A percentile compares a stretch with the other conserved stretches of the same genome.
These are phyloP conservation scores for Claviceps sp. DNA, from an alignment of 2,329 filamentous ascomycete species.

Conservation along the genomic window DNA sequence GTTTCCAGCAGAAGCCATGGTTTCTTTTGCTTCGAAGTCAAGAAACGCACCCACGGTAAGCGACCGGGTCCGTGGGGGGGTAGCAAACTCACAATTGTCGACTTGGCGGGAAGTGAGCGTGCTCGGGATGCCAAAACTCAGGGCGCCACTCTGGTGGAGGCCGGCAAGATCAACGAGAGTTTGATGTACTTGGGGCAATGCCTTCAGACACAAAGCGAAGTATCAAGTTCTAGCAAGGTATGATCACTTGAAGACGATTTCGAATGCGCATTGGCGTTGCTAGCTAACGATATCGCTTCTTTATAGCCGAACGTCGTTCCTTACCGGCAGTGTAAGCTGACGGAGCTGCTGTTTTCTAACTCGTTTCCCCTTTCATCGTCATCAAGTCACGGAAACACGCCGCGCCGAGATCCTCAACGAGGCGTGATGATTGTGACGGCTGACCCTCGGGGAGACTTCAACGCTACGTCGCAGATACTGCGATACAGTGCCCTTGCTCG, in stretches of 20 bases:
- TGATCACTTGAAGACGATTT: neutral
- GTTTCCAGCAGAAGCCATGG: constrained; percentile 86
- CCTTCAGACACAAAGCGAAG: constrained; percentile 83
- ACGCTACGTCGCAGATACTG: constrained; percentile 90
- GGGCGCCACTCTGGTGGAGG: constrained; percentile 82
- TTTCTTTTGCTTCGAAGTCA: constrained; percentile 91
- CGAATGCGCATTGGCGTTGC: neutral
- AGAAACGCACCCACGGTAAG: constrained; percentile 50
- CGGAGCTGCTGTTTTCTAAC: constrained; percentile 76
- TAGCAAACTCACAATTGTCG: constrained; percentile 75
- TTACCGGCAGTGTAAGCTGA: constrained; percentile 74
- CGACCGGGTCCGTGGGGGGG: constrained; percentile 52
- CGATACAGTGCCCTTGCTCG: constrained; percentile 86
- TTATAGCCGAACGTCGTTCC: constrained; percentile 58
- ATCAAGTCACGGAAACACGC: constrained; percentile 20
- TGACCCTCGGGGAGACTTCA: constrained; percentile 86
- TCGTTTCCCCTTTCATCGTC: constrained; percentile 56
- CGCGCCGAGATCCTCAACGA: constrained; percentile 60
- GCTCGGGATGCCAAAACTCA: constrained; percentile 89
- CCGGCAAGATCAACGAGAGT: constrained; percentile 96
- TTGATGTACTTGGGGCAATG: constrained; percentile 98
- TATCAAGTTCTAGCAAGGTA: constrained; percentile 61
- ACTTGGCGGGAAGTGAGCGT: constrained; percentile 85
- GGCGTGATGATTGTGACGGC: constrained; percentile 95
- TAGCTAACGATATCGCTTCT: neutral